Conservation (phyloP, 163 green algal species). For the Chlamydomonas reinhardtii region DNA sequence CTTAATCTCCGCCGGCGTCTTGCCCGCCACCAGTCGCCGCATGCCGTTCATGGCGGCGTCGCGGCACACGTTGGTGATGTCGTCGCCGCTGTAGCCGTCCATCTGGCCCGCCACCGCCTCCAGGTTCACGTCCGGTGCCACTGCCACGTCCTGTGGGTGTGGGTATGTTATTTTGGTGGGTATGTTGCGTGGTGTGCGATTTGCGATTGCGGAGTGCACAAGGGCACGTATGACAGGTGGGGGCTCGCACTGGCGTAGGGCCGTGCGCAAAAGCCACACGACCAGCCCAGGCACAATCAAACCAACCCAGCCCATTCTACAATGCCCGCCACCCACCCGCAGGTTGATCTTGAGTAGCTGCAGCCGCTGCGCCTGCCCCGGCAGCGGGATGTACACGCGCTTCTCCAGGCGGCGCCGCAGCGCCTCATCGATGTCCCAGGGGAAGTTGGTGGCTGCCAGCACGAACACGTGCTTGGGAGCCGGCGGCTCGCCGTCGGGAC, state of each 20-base stretch:
- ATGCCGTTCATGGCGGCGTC: slow-evolving; percentile 94
- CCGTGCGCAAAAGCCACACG: too few relatives aligned
- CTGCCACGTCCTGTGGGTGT: slow-evolving; percentile 70
- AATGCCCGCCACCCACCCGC: slow-evolving; percentile 60
- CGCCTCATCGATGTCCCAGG: slow-evolving; percentile 97
- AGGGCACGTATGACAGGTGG: too few relatives aligned
- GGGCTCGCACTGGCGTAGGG: too few relatives aligned
- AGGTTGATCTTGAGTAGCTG: slow-evolving; percentile 92
- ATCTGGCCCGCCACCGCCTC: slow-evolving; percentile 70
- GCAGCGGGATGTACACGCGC: slow-evolving; percentile 95
- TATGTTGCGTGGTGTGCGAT: too few relatives aligned
- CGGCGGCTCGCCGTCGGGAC: slow-evolving; percentile 45
- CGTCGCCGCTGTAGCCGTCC: slow-evolving; percentile 92
- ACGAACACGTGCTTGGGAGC: slow-evolving; percentile 88
- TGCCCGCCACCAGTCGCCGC: slow-evolving; percentile 63
- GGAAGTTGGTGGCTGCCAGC: slow-evolving; percentile 96
- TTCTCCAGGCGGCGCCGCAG: slow-evolving; percentile 91
- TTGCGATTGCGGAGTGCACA: too few relatives aligned
- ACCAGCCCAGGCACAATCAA: too few relatives aligned
- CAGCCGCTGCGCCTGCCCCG: slow-evolving; percentile 73
- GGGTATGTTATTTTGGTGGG: too few relatives aligned
- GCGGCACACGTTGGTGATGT: slow-evolving; percentile 95
- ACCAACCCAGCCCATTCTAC: too few relatives aligned
- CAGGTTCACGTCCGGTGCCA: slow-evolving; percentile 75
- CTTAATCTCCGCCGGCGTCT: slow-evolving; percentile 73